phyloP scores from a whole-genome alignment of 1,284 basidiomycete genomes.

The Cryptococcus wingfieldii region DNA sequence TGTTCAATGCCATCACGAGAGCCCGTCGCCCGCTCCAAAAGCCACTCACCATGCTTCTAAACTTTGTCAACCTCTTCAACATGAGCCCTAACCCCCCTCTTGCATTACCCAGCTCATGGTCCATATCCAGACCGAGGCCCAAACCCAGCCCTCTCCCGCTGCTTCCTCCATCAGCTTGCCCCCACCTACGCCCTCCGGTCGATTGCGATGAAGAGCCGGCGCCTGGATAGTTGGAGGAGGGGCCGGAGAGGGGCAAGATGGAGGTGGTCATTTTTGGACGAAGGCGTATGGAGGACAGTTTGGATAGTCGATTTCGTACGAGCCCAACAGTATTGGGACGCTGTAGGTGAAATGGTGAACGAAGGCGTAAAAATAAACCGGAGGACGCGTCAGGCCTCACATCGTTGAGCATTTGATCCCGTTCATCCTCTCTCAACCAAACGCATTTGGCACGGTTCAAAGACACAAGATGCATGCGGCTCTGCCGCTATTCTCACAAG shows the following conservation, averaged over 20 bases:
- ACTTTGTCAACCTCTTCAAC: conserved; percentile 68
- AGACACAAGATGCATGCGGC: background rate
- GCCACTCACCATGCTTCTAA: conserved; percentile 75
- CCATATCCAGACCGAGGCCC: conserved; percentile 40
- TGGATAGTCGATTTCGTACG: background rate
- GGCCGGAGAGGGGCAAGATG: conserved; percentile 8
- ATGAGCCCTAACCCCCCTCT: conserved; percentile 67
- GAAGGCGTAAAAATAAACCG: too few relatives aligned
- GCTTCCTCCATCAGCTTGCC: background rate
- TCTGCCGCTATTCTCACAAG: background rate
- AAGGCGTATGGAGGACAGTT: conserved; percentile 15
- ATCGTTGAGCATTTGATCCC: background rate
- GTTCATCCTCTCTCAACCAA: background rate
- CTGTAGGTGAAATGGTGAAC: background rate
- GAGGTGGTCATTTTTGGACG: conserved; percentile 10
- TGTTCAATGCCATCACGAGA: background rate
- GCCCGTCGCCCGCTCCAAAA: background rate
- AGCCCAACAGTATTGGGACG: background rate
- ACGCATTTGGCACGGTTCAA: background rate
- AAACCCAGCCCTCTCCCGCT: conserved; percentile 69
- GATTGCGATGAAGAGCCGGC: too few relatives aligned
- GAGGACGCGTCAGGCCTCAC: background rate
- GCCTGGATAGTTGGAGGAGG: background rate
- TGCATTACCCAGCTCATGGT: conserved; percentile 1
- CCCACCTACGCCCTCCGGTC: background rate